Evolutionary conservation across 1,284 basidiomycete species (phyloP).

Genomic region (Flammula alnicola): DNA sequence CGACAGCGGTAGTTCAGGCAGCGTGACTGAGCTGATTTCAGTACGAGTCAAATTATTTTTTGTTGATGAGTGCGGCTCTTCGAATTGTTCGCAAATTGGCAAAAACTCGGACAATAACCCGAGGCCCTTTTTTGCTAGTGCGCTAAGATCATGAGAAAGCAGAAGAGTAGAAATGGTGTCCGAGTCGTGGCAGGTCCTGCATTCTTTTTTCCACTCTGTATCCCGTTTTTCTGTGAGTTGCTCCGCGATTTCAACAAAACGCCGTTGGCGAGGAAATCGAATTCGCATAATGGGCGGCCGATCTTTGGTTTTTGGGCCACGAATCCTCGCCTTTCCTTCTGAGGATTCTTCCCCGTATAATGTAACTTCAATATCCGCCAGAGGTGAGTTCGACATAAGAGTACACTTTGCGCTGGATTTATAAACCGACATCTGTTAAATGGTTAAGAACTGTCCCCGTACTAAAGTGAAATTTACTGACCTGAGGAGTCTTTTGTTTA

Average conservation of each 20-base stretch:
- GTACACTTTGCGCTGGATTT: conserved; percentile 46
- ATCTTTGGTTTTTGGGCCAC: conserved; percentile 9
- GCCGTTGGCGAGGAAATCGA: conserved; percentile 44
- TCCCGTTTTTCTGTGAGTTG: conserved; percentile 36
- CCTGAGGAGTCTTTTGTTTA: conserved; percentile 57
- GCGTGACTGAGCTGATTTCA: background rate
- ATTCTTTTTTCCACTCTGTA: conserved; percentile 40
- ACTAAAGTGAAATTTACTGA: conserved; percentile 25
- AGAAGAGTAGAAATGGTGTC: conserved; percentile 26
- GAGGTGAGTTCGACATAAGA: conserved; percentile 59
- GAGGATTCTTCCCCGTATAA: conserved; percentile 25
- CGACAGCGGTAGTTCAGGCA: background rate
- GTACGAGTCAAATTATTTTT: background rate
- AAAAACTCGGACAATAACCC: conserved; percentile 10
- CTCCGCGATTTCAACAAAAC: conserved; percentile 47
- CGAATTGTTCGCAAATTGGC: conserved; percentile 12
- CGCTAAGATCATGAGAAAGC: conserved; percentile 34
- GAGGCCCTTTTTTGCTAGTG: conserved; percentile 32
- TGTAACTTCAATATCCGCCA: conserved; percentile 53
- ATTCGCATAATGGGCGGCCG: conserved; percentile 40
- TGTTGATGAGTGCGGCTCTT: background rate
- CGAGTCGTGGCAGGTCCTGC: conserved; percentile 29
- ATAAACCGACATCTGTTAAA: conserved; percentile 42
- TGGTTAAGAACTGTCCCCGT: conserved; percentile 32
- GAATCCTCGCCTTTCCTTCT: conserved; percentile 9